Evolutionary conservation across 2,329 filamentous ascomycete species (phyloP), one percentile per base, ranked within the genome.

Genomic region (Ciborinia camelliae): DNA sequence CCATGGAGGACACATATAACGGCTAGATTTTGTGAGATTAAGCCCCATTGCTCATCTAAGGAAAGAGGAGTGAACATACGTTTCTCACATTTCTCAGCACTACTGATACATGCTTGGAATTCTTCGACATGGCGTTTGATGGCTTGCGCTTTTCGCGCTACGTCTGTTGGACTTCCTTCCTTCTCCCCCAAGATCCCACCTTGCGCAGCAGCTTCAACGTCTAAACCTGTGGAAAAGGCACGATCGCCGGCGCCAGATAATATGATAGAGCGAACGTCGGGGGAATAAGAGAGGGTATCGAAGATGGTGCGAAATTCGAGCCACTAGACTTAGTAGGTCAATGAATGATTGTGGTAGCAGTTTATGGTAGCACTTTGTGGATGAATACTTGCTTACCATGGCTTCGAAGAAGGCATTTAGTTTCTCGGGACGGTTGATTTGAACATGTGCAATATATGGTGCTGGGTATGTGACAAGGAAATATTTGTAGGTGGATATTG

Each of bases 81-180:
- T 79, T 98, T 98, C 78, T 95, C 90, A 77, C 94, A 98, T 71
- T 84, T 87, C 76, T 97, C 94, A 62, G 96, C 80, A 18, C 87
- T 83, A 1, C 82, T 83, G 68, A 99, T 87, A 72, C 87, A 90
- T 60, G 84, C 83, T 77, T 99, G 95, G 76, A 97, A 96, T 68
- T 91, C 86, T 67, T 82, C 77, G 65, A 98, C 88, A 75, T 91
- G 84, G 39, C 86, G 83, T 57, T 90, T 84, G 58, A 93, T 72
- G 4, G 73, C 72, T 43, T 82, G 81, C 0, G 90, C 88, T 69
- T 80, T 85, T 68, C 91, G 84, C 2, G 89, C 89, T 0, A 81
- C 75, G 74, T 96, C 92, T 14, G 66, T 60, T 20, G 70, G 66
- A 10, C 39, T 51, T 14, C 35, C 63, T 4, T 69, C 69, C 20